Conservation (phyloP, 805 yeast species). For the Cyberlindnera japonica region DNA sequence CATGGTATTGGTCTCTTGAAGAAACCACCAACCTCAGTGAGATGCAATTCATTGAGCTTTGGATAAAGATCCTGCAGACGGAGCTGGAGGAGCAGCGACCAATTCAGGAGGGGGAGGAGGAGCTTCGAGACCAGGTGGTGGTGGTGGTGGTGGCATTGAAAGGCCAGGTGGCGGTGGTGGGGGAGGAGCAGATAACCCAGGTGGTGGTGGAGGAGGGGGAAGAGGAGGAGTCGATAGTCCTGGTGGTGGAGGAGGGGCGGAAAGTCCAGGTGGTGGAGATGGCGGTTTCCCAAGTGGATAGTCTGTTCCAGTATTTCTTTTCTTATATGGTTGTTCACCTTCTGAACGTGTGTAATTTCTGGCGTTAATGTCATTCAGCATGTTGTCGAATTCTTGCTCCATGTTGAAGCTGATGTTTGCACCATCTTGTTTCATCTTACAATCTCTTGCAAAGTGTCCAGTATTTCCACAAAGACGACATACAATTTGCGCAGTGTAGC, state of each 20-base stretch:
- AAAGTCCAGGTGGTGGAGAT: conserved; percentile 20
- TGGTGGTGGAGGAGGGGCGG: conserved; percentile 11
- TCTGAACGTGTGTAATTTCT: conserved; percentile 9
- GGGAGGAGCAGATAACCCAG: background rate
- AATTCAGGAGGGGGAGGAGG: conserved; percentile 4
- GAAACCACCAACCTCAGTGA: too few species aligned
- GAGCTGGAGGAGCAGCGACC: conserved; percentile 1
- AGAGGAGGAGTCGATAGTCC: background rate
- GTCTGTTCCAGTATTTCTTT: conserved; percentile 13
- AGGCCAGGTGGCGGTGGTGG: conserved; percentile 5
- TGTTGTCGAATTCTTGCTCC: conserved; percentile 47
- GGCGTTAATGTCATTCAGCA: conserved; percentile 47
- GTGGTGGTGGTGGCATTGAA: background rate
- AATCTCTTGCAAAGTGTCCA: conserved; percentile 90
- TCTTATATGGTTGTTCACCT: conserved; percentile 12
- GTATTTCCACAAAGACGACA: conserved; percentile 76
- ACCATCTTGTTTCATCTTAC: conserved; percentile 37
- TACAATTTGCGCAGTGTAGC: conserved; percentile 50
- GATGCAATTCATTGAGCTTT: too few species aligned
- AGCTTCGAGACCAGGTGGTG: conserved; percentile 3
- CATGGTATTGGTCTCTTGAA: too few species aligned
- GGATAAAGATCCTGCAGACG: too few species aligned
- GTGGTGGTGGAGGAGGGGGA: conserved; percentile 1
- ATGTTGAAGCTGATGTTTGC: conserved; percentile 25
- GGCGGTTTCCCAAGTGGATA: conserved; percentile 20